Evolutionary conservation across 2,329 filamentous ascomycete species (phyloP), one percentile per base, ranked within the genome.

Genomic region (Pleomassaria siparia): DNA sequence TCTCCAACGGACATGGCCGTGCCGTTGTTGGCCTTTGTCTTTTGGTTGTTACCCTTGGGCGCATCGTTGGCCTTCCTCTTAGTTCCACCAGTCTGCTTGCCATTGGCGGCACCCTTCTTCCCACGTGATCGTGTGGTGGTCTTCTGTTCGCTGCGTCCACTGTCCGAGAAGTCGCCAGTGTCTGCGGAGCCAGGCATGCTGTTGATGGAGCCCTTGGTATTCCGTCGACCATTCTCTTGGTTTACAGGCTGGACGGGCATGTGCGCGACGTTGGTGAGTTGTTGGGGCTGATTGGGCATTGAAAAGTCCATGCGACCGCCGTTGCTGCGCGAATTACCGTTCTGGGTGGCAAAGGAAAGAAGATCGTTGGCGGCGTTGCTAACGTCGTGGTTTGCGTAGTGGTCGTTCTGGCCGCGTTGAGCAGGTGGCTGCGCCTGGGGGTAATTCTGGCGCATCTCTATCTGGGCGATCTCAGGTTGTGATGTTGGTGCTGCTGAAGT

Each of bases 281-380:
- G 68, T 47, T 70, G 60, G 4, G 64, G 67, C 45, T 69, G 69
- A 29, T 62, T 62, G 6, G 72, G 64, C 63, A 74, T 70, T 22
- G 83, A 50, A 68, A 79, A 74, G 2, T 59, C 49, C 74, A 82
- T 78, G 75, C 85, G 51, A 46, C 70, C 72, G 67, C 78, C 79
- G 28, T 78, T 73, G n/a, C n/a, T n/a, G 54, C 86, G 80, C 37
- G 60, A 55, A 21, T 80, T 81, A 47, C 81, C 81, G 45, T 85
- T 84, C 63, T 89, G 86, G 1, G 63, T 67, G 41, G 94, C 91
- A 49, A 99, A 79, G 81, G 96, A 87, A 62, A 90, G 95, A 1
- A 99, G 79, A 24, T 94, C 91, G 67, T 96, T 97, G 43, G 92
- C 94, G 35, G 92, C 94, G 74, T 96, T 92, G 61, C 92, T 95